Evolutionary conservation across 257 asterid genomes (phyloP).

Genomic region (Forsythia viridissima): DNA sequence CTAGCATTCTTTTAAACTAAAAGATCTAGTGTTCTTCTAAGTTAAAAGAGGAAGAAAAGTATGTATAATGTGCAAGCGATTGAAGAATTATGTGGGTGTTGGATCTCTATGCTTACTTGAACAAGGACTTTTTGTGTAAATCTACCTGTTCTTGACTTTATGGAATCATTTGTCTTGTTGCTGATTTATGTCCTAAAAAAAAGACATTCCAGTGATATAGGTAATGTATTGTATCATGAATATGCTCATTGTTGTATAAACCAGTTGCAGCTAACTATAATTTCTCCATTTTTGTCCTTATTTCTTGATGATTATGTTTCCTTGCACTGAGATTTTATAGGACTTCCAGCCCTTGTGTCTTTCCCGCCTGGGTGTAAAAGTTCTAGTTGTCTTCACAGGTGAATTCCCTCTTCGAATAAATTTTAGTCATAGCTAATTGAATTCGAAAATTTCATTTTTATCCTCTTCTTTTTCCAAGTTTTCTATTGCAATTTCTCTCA

Average conservation of each 20-base stretch:
- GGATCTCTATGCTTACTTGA: conserved; percentile 2
- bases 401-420: conserved; percentile 18
- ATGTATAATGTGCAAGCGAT: conserved; percentile 1
- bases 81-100: background rate
- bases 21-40: background rate
- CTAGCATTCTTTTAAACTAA: background rate
- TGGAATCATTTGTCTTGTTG: conserved; percentile 5
- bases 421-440: background rate
- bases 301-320: conserved; percentile 10
- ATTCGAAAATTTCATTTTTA: background rate
- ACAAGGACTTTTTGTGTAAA: background rate
- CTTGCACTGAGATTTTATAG: conserved; percentile 40
- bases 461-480: background rate
- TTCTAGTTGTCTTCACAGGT: conserved; percentile 77
- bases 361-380: conserved; percentile 91
- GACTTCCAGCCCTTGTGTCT: conserved; percentile 82
- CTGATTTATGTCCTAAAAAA: background rate
- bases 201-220: conserved; percentile 8
- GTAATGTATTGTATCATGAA: background rate
- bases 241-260: background rate
- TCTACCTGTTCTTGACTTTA: background rate
- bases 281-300: conserved; percentile 10
- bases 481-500: background rate
- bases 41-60: background rate
- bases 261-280: conserved; percentile 1